A percentile compares a stretch with the other conserved stretches of the same genome.
Conservation (phyloP, 208 protist species). For the Wallacemonas sp. region DNA sequence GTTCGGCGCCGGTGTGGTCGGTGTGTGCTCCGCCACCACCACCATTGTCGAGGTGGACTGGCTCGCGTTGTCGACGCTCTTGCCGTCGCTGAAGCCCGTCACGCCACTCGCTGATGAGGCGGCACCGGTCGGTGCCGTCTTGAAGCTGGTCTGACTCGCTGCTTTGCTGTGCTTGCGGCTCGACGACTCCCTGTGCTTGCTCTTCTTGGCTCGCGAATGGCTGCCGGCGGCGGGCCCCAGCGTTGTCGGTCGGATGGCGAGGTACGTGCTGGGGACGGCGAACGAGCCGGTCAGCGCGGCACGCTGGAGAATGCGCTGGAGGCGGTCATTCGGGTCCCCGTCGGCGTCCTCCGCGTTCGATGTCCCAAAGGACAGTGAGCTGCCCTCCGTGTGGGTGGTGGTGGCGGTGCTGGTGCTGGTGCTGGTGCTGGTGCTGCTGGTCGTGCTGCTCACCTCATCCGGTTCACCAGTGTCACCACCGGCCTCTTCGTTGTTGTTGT, state of each 20-base stretch:
- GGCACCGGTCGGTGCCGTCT: no score
- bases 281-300: conserved; percentile 16
- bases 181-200: conserved; percentile 1
- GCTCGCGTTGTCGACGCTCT: background rate
- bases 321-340: background rate
- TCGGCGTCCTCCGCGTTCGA: background rate
- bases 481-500: conserved; percentile 8
- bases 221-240: background rate
- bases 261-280: background rate
- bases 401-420: background rate
- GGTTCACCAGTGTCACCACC: background rate
- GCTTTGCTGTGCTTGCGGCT: no score
- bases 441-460: background rate
- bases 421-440: background rate
- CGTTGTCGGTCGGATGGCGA: background rate
- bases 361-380: background rate
- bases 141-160: no score
- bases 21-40: background rate
- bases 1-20: background rate
- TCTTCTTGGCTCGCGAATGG: background rate
- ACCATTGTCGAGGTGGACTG: background rate
- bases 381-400: background rate
- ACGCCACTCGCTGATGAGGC: no score
- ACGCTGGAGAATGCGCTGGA: conserved; percentile 15
- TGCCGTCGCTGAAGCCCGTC: no score